These are phyloP conservation scores for Coprinopsis marcescibilis DNA, from an alignment of 768 basidiomycete species.

Conservation along the genomic window DNA sequence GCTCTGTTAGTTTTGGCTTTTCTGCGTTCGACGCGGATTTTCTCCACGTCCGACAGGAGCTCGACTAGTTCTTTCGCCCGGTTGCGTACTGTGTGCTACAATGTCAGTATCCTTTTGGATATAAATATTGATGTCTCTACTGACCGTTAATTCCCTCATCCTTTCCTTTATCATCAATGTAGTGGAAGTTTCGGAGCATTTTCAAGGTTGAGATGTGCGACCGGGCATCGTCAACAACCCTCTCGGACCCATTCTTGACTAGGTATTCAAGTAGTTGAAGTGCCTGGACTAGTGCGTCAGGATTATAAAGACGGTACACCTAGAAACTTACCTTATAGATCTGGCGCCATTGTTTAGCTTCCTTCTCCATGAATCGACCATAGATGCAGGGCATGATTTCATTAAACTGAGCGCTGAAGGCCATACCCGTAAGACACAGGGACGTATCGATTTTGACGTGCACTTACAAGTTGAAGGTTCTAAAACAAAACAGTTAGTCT, in stretches of 20 bases:
- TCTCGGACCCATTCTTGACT: slow-evolving; percentile 94
- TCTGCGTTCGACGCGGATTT: slow-evolving; percentile 80
- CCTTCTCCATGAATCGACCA: slow-evolving; percentile 94
- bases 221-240: slow-evolving; percentile 95
- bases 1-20: slow-evolving; percentile 88
- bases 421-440: too few relatives aligned
- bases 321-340: slow-evolving; percentile 82
- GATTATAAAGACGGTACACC: neutral
- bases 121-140: slow-evolving; percentile 8
- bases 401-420: slow-evolving; percentile 92
- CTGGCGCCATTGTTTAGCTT: slow-evolving; percentile 96
- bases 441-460: too few relatives aligned
- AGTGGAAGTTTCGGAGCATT: slow-evolving; percentile 97
- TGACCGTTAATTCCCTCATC: slow-evolving; percentile 97
- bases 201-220: slow-evolving; percentile 93
- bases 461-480: slow-evolving; percentile 95
- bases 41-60: slow-evolving; percentile 85
- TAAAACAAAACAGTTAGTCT: slow-evolving; percentile 22
- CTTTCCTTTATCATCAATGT: slow-evolving; percentile 97
- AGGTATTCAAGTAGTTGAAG: slow-evolving; percentile 93
- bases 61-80: slow-evolving; percentile 91
- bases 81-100: slow-evolving; percentile 69
- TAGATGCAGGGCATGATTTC: slow-evolving; percentile 99
- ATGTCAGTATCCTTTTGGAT: neutral
- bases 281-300: slow-evolving; percentile 41